Evolutionary conservation across 805 yeast species (phyloP), one percentile per base, ranked within the genome.

Genomic region (Starmerella khaoyaiensis): DNA sequence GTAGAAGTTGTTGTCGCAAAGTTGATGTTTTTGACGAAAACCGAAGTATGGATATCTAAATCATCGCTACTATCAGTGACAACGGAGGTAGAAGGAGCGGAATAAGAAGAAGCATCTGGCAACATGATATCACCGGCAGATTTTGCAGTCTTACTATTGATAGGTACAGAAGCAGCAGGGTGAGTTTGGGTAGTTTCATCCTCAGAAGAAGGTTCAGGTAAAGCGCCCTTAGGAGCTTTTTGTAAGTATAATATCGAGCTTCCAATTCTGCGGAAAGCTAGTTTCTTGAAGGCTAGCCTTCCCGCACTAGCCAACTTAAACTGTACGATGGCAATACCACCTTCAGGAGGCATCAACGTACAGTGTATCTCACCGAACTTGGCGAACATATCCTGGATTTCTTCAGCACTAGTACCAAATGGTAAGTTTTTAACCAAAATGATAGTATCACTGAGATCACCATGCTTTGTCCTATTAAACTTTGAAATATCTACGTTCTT

Each of bases 251-350:
- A 55, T 40, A 90, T 80, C 31, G 90, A 74, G 53, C 80, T 83
- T 45, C 86, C 86, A 53, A 87, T 74, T 52, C 96, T 69, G 55
- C 87, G 75, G 58, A 77, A 90, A 15, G 96, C 79, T 30, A 90
- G 64, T 52, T 82, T 83, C 21, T 80, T 67, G 56, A 90, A 90
- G 1, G 97, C 97, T 3, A 81, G 67, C 59, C 96, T 75, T 2
- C 93, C 97, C 31, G 79, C 65, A 11, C 93, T 78, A 2, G 75
- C 61, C 56, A 80, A 87, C 51, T 84, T 67, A 59, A 76, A 86
- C 59, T 87, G 95, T 8, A 90, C 76, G 53, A 90, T 79, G 10
- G 97, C 96, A 50, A 90, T 83, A 0, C 95, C 84, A 8, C 96
- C 97, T 5, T 93, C 79, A 5, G 95, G 94, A 12, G 98, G 98